Evolutionary conservation across 2,329 filamentous ascomycete species (phyloP).

Genomic region (Pochonia chlamydosporia): DNA sequence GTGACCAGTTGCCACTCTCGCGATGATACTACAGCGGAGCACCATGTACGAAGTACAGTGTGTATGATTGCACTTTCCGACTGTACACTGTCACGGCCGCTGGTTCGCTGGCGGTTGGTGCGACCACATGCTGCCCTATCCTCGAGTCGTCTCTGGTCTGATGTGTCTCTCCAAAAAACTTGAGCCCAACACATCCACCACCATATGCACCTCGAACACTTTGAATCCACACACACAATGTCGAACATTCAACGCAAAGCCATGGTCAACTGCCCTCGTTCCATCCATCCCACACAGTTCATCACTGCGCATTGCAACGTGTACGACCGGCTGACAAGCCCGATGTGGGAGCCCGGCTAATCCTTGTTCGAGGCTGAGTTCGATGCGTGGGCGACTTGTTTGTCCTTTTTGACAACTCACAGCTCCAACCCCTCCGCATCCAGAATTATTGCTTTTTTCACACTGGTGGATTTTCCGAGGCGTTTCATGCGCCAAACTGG

Average conservation of each 20-base stretch:
- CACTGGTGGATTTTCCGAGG: background rate
- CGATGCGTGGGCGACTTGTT: background rate
- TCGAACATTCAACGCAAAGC: background rate
- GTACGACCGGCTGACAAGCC: background rate
- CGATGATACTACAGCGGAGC: too few relatives aligned
- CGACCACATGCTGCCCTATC: background rate
- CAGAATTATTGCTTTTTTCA: background rate
- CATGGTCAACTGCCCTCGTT: background rate
- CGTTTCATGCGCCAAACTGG: too few relatives aligned
- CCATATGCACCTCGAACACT: background rate
- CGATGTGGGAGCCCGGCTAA: background rate
- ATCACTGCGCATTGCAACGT: background rate
- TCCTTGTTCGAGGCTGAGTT: background rate
- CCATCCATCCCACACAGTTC: slow-evolving; percentile 2
- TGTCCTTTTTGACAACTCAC: background rate
- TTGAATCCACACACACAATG: background rate
- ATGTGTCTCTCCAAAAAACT: background rate
- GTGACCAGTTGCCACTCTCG: too few relatives aligned
- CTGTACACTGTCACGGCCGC: background rate
- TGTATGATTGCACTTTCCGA: background rate
- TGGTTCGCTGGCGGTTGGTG: background rate
- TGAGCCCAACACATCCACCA: background rate
- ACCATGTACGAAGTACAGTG: background rate
- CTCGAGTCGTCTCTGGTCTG: background rate
- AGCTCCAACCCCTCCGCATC: background rate